Conservation (phyloP, 257 asterid genomes). For the Knoxia roxburghii region DNA sequence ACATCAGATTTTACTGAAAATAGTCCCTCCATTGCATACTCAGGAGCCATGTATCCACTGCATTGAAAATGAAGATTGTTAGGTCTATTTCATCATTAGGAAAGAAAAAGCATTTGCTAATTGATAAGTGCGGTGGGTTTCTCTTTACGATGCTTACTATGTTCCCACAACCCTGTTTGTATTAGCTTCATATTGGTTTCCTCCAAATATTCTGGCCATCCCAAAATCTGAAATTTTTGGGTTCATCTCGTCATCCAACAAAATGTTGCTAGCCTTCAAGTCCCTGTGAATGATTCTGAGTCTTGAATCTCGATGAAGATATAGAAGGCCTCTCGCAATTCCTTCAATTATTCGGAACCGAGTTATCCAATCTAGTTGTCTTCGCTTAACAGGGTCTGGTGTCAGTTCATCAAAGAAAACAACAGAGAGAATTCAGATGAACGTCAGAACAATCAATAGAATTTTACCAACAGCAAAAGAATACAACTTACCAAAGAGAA, state of each 20-base stretch:
- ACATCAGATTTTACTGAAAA: constrained; percentile 87
- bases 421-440: background rate
- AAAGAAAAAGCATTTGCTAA: background rate
- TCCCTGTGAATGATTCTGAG: constrained; percentile 82
- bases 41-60: constrained; percentile 97
- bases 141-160: constrained; percentile 43
- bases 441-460: background rate
- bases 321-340: constrained; percentile 82
- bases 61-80: constrained; percentile 1
- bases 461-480: background rate
- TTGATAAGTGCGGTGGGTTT: background rate
- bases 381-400: constrained; percentile 50
- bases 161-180: constrained; percentile 84
- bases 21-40: constrained; percentile 93
- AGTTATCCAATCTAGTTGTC: constrained; percentile 55
- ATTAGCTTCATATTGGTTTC: constrained; percentile 74
- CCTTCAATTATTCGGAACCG: constrained; percentile 71
- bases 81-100: background rate
- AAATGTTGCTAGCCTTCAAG: constrained; percentile 77
- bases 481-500: constrained; percentile 55
- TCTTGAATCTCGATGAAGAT: constrained; percentile 89
- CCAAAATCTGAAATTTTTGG: constrained; percentile 95
- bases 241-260: constrained; percentile 82
- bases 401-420: background rate
- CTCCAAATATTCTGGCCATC: constrained; percentile 87